These are phyloP conservation scores for Schizothecium vesticola DNA, from an alignment of 495 filamentous ascomycete genomes.

Conservation along the genomic window DNA sequence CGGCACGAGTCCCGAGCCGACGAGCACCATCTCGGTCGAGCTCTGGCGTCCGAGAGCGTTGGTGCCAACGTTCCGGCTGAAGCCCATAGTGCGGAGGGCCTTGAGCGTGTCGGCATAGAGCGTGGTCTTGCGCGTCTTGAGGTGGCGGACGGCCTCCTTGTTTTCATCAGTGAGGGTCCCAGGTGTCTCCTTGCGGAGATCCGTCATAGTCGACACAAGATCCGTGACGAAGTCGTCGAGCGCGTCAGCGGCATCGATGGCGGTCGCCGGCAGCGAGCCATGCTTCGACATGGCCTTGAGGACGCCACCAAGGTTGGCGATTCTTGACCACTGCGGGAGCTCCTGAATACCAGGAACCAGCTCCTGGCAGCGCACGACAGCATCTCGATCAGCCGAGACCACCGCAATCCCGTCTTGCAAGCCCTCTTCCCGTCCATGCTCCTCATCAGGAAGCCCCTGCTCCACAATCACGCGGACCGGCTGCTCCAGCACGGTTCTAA, in stretches of 20 bases:
- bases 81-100: slow-evolving; percentile 77
- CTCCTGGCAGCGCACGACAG: slow-evolving; percentile 47
- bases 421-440: slow-evolving; percentile 5
- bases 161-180: slow-evolving; percentile 72
- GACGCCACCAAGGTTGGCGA: slow-evolving; percentile 63
- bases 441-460: slow-evolving; percentile 58
- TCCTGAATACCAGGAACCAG: slow-evolving; percentile 50
- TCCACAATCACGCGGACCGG: slow-evolving; percentile 60
- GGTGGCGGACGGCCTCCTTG: slow-evolving; percentile 70
- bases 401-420: slow-evolving; percentile 1
- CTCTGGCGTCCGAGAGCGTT: slow-evolving; percentile 65
- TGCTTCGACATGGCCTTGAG: slow-evolving; percentile 43
- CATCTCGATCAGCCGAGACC: slow-evolving; percentile 43
- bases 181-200: slow-evolving; percentile 77
- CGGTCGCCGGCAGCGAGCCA: slow-evolving; percentile 45
- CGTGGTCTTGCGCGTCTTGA: slow-evolving; percentile 86
- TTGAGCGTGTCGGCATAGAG: slow-evolving; percentile 84
- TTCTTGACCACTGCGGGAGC: slow-evolving; percentile 54
- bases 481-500: slow-evolving; percentile 66
- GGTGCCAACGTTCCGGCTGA: slow-evolving; percentile 69
- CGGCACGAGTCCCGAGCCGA: slow-evolving; percentile 23
- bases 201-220: slow-evolving; percentile 60
- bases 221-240: slow-evolving; percentile 62
- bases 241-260: slow-evolving; percentile 53
- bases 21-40: slow-evolving; percentile 62